These are phyloP conservation scores for Globisporangium nunn DNA, from an alignment of 352 stramenopile species.

Conservation along the genomic window DNA sequence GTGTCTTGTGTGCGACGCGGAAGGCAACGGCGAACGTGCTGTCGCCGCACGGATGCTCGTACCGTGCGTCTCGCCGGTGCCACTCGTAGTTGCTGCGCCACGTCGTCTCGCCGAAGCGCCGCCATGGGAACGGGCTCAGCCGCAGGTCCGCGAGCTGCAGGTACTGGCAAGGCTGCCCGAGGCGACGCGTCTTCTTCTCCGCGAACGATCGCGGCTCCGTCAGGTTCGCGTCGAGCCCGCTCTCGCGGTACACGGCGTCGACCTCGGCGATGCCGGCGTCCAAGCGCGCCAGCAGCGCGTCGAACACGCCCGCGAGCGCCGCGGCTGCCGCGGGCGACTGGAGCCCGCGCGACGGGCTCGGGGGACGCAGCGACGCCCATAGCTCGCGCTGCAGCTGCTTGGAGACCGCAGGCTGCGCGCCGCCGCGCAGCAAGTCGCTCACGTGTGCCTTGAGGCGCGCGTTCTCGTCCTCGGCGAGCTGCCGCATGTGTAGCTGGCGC, in stretches of 20 bases:
- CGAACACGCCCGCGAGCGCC: background rate
- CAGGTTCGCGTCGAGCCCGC: constrained; percentile 5
- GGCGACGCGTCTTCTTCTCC: constrained; percentile 5
- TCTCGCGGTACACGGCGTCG: constrained; percentile 6
- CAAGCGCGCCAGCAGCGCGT: constrained; percentile 1
- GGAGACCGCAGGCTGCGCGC: background rate
- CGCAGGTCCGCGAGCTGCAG: constrained; percentile 8
- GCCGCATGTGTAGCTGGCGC: constrained; percentile 2
- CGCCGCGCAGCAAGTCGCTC: background rate
- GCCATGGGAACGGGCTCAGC: constrained; percentile 3
- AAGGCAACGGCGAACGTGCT: constrained; percentile 4
- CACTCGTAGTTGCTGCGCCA: constrained; percentile 5
- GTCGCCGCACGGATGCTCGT: background rate
- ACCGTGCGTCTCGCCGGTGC: background rate
- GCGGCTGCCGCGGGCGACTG: background rate
- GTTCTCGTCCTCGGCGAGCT: constrained; percentile 5
- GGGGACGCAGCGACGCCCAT: no score
- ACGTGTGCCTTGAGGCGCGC: constrained; percentile 3
- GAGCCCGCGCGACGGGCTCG: background rate
- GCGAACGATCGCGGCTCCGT: constrained; percentile 8
- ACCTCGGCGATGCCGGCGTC: constrained; percentile 3
- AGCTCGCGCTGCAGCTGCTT: constrained; percentile 4
- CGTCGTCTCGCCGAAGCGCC: background rate
- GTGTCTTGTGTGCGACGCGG: background rate
- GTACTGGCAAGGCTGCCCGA: background rate